Evolutionary conservation across 2,329 filamentous ascomycete genomes (phyloP), one percentile per base, ranked within the genome.

Genomic region (Trichophyton equinum): DNA sequence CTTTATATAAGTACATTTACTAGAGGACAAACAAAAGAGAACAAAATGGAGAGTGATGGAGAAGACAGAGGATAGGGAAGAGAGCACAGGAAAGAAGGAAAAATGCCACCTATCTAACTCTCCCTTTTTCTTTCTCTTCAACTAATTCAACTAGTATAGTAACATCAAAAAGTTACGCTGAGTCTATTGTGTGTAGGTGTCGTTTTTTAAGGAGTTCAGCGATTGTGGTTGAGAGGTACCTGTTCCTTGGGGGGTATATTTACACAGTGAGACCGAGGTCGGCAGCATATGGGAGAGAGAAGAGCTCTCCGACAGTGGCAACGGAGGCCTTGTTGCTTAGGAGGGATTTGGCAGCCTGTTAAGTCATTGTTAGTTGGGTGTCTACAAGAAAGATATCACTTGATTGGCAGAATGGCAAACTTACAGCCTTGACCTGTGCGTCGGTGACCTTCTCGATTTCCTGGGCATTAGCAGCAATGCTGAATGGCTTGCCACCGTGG

Each of bases 191-290:
- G 11, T 30, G 33, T 38, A 13, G 18, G 22, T 30, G 49, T 53
- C 6, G 1, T 53, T 53, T 53, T 53, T 27, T 42, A 42, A 18
- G 49, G 49, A 30, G 22, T 53, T 53, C 49, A 53, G 49, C 49
- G 49, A 33, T 30, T 30, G 49, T 53, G 49, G 49, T 53, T 53
- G 22, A 30, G 30, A 18, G 33, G n/a, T 13, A 40, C 55, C 33
- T 57, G 38, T 38, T 57, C 25, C 40, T 18, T 42, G 33, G 20
- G 27, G 57, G 57, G 57, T 59, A 59, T 63, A 64, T 72, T 83
- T 95, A 99, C 83, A 96, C 90, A 75, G 86, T 89, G 73, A 99
- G 83, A 69, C 92, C 95, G 74, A 99, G 81, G 73, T 99, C 94
- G 78, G 91, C 89, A 67, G 91, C 94, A 73, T 87, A 99, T 62